Conservation (phyloP, 495 filamentous ascomycete species). For the Parathielavia hyrcaniae region DNA sequence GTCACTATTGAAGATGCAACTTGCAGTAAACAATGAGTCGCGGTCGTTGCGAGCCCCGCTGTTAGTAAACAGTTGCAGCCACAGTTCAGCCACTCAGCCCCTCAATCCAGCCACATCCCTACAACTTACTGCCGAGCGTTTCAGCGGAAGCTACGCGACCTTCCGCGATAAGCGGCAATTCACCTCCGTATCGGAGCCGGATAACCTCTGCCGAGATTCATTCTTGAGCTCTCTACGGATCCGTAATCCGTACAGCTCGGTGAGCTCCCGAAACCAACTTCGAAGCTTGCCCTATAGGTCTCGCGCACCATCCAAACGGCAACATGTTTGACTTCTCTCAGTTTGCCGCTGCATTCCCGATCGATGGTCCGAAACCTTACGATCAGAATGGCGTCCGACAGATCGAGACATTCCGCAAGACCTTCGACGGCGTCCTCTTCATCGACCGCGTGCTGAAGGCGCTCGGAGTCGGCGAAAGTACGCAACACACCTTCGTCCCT, state of each 20-base stretch:
- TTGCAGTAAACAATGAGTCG: conserved; percentile 13
- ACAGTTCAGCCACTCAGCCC: conserved; percentile 21
- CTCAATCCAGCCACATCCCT: neutral
- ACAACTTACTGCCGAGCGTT: no score
- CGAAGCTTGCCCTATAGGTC: neutral
- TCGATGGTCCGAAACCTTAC: conserved; percentile 57
- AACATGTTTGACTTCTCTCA: conserved; percentile 44
- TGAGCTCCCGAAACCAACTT: neutral
- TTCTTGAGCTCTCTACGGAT: no score
- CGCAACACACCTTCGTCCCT: conserved; percentile 3
- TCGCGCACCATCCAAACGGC: neutral
- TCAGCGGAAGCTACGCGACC: no score
- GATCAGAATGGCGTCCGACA: conserved; percentile 50
- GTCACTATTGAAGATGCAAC: conserved; percentile 7
- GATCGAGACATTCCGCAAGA: conserved; percentile 56
- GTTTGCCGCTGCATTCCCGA: conserved; percentile 59
- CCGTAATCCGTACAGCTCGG: neutral
- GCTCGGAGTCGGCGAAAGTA: conserved; percentile 65
- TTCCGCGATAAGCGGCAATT: neutral
- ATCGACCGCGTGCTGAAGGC: conserved; percentile 65
- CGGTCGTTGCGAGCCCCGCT: conserved; percentile 20
- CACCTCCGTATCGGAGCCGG: no score
- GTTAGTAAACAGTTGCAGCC: conserved; percentile 36
- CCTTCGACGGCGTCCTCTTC: conserved; percentile 61
- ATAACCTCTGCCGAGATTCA: no score